Conservation (phyloP, 1,284 basidiomycete species). For the Melampsora larici-populina region DNA sequence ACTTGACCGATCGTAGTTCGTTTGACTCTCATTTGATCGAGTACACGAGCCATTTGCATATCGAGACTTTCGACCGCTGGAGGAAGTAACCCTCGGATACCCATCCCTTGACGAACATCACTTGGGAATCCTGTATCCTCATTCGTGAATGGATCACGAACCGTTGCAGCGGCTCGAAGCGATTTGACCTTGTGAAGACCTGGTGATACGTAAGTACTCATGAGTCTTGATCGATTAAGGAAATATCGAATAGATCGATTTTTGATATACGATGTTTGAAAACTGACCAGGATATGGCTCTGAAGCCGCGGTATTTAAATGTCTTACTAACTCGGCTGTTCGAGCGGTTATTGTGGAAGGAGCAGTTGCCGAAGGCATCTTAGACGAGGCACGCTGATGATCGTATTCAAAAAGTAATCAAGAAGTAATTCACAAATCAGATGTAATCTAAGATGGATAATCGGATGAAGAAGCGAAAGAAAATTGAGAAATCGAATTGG, state of each 20-base stretch:
- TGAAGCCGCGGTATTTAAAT: constrained; percentile 24
- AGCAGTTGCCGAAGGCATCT: constrained; percentile 41
- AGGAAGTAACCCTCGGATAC: constrained; percentile 36
- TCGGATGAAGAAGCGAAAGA: too few species aligned
- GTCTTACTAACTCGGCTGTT: constrained; percentile 38
- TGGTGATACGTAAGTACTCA: neutral
- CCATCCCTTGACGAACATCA: constrained; percentile 41
- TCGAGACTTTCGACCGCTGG: constrained; percentile 39
- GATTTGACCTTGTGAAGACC: constrained; percentile 39
- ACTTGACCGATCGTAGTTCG: constrained; percentile 42
- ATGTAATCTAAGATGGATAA: too few species aligned
- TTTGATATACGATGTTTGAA: neutral
- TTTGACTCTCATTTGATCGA: constrained; percentile 43
- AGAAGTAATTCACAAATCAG: too few species aligned
- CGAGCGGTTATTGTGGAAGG: constrained; percentile 41
- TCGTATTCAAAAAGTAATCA: too few species aligned
- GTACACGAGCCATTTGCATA: constrained; percentile 40
- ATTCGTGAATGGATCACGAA: constrained; percentile 42
- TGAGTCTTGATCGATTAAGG: neutral
- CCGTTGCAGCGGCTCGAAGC: constrained; percentile 35
- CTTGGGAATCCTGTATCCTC: constrained; percentile 39
- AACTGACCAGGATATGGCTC: constrained; percentile 37
- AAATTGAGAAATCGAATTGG: too few species aligned
- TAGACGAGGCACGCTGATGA: neutral
- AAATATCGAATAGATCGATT: neutral